Evolutionary conservation across 2,329 filamentous ascomycete genomes (phyloP), one percentile per base, ranked within the genome.

Genomic region (Calonectria naviculata): DNA sequence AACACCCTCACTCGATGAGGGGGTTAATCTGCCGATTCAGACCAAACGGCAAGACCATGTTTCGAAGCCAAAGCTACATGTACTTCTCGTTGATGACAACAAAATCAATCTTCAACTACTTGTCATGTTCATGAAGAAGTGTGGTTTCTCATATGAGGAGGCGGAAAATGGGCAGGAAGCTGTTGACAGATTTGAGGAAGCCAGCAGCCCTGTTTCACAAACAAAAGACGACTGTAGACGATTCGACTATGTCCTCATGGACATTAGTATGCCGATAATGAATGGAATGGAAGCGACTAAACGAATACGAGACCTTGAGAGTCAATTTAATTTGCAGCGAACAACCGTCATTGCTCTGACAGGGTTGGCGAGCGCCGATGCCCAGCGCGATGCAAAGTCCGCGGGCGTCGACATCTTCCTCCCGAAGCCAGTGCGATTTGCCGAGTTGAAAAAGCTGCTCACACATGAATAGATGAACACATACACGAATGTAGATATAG

Each of bases 251-350:
- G 74, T 85, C 2, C 75, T 85, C 1, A 85, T 85, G 83, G 89
- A 90, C 73, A 85, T 89, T 9, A 87, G 83, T 77, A 90, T 90
- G 89, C 89, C 89, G 0, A 81, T 89, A 7, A 85, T 90, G 73
- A 85, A 90, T 72, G 87, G 87, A 0, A 80, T 88, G 19, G 85
- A 85, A 28, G 83, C 86, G 0, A 89, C 88, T 9, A 81, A 83
- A 15, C 82, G 81, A 65, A 89, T 90, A 29, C 84, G 88, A 5
- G 82, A 84, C 2, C 82, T 87, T 21, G 88, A 90, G 74, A 80
- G 81, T 4, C 83, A 86, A 5, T 78, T 83, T 15, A 80, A 78
- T 1, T 72, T 86, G 3, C 74, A 80, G 4, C 84, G 83, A 0
- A 84, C 86, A 0, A 85, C 83, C 0, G 84, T 90, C 36, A 86